These are phyloP conservation scores for Thuidium tamariscinum DNA, from an alignment of 225 moss, liverwort and hornwort species.

Conservation along the genomic window DNA sequence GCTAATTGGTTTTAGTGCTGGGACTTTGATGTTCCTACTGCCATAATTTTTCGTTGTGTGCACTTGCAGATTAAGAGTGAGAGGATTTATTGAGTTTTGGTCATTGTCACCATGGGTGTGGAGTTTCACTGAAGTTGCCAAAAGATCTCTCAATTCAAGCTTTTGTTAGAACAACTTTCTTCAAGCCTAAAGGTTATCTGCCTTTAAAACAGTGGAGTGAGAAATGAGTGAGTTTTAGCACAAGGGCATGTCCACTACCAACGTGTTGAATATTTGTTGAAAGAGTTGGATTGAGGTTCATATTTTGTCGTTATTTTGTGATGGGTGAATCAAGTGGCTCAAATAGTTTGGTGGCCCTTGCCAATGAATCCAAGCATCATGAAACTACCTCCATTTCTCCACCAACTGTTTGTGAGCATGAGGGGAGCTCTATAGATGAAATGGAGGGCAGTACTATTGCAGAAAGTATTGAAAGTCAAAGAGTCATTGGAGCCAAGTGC, in stretches of 20 bases:
- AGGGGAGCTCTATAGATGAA: rapidly evolving
- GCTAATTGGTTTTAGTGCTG: neutral
- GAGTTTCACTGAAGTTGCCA: neutral
- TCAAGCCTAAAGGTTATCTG: rapidly evolving
- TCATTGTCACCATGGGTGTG: neutral
- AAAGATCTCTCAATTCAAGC: neutral
- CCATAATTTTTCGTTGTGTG: neutral
- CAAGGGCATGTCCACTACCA: neutral
- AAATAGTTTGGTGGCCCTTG: no score
- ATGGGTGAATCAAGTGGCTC: neutral
- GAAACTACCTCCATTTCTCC: neutral
- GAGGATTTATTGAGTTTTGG: neutral
- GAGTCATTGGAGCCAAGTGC: neutral
- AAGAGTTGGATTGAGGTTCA: neutral
- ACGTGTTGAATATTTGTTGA: neutral
- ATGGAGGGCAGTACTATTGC: neutral
- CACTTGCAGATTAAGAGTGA: neutral
- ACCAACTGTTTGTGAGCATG: no score
- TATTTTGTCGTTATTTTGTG: neutral
- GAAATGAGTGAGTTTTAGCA: neutral
- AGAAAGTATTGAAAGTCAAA: neutral
- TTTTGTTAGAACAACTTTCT: neutral
- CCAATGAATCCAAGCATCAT: neutral
- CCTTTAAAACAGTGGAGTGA: neutral
- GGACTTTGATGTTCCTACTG: neutral